Conservation (phyloP, 768 basidiomycete genomes). For the Calocera viscosa region DNA sequence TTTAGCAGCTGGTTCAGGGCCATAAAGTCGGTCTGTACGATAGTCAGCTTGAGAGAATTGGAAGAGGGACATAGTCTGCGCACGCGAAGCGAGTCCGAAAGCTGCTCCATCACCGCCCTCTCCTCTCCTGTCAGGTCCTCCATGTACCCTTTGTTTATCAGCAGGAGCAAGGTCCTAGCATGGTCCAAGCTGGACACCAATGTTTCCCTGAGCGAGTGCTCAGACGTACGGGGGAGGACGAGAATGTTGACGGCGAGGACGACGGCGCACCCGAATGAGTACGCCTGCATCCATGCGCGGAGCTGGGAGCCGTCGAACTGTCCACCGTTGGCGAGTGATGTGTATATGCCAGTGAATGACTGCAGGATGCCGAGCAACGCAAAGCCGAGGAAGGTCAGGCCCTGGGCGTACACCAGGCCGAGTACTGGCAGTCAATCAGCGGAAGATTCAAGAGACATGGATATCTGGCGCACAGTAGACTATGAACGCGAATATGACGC, state of each 20-base stretch:
- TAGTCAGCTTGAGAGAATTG: not conserved
- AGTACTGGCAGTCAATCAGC: slow-evolving; percentile 13
- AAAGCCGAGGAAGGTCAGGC: slow-evolving; percentile 23
- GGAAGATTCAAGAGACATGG: not conserved
- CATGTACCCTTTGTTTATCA: slow-evolving; percentile 19
- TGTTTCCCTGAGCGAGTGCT: slow-evolving; percentile 23
- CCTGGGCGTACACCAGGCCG: slow-evolving; percentile 22
- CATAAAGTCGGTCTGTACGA: slow-evolving; percentile 23
- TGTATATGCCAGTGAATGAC: not conserved
- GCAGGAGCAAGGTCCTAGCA: slow-evolving; percentile 15
- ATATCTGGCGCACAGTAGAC: slow-evolving; percentile 17
- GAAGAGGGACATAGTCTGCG: not conserved
- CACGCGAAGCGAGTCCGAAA: slow-evolving; percentile 21
- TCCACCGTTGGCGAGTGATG: not conserved
- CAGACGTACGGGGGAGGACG: slow-evolving; percentile 22
- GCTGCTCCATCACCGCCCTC: slow-evolving; percentile 19
- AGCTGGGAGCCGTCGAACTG: not conserved
- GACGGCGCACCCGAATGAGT: slow-evolving; percentile 16
- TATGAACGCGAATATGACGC: slow-evolving; percentile 23
- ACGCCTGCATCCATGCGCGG: not conserved
- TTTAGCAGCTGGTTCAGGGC: slow-evolving; percentile 18
- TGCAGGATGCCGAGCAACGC: slow-evolving; percentile 24
- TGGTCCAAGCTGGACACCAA: slow-evolving; percentile 24
- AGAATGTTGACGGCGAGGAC: slow-evolving; percentile 23
- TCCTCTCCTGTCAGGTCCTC: slow-evolving; percentile 25